These are phyloP conservation scores for Salix brachista DNA, from an alignment of 345 rosid species.

Conservation along the genomic window DNA sequence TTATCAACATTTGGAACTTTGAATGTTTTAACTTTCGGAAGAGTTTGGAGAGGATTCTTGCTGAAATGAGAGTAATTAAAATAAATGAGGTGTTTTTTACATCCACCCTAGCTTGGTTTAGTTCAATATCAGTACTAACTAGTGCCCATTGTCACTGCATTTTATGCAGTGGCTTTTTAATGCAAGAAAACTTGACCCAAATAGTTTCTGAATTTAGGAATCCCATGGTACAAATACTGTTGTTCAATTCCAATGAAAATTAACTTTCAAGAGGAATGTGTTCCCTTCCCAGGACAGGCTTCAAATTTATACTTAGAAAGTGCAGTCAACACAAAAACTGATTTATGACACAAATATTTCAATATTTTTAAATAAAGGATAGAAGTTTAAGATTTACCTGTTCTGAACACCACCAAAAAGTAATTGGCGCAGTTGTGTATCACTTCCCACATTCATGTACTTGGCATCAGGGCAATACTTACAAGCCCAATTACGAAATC, in stretches of 20 bases:
- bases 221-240: neutral
- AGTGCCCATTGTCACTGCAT: neutral
- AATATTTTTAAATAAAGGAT: neutral
- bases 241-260: neutral
- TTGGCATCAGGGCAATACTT: constrained; percentile 77
- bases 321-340: neutral
- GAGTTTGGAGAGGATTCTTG: constrained; percentile 33
- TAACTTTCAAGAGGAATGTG: neutral
- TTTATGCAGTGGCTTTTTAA: neutral
- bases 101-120: neutral
- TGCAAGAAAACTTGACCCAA: neutral
- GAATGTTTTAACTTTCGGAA: constrained; percentile 45
- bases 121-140: neutral
- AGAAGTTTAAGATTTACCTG: constrained; percentile 38
- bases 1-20: constrained; percentile 73
- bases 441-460: constrained; percentile 92
- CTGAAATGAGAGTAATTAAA: constrained; percentile 39
- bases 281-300: neutral
- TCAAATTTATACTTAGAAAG: neutral
- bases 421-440: constrained; percentile 80
- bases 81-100: neutral
- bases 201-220: neutral
- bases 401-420: constrained; percentile 69
- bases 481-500: constrained; percentile 85
- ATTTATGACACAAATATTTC: neutral